phyloP scores from a whole-genome alignment of 2,329 filamentous ascomycete species.

The Volutella citrinella region DNA sequence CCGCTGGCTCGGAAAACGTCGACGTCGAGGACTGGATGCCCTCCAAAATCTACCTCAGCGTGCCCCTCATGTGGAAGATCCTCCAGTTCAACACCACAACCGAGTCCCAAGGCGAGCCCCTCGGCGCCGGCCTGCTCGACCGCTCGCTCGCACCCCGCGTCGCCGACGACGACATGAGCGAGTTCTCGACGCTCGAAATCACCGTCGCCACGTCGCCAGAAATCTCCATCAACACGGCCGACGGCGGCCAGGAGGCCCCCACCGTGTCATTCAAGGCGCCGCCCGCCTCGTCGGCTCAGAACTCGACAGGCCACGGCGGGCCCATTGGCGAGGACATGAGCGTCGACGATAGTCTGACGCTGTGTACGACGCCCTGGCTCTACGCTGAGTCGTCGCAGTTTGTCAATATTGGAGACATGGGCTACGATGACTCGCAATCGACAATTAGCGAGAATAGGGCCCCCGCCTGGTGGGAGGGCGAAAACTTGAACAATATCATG shows the following conservation, averaged over 20 bases:
- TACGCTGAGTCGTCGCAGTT: constrained; percentile 41
- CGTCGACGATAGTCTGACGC: constrained; percentile 35
- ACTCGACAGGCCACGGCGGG: constrained; percentile 20
- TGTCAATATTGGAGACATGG: constrained; percentile 35
- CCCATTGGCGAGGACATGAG: constrained; percentile 27
- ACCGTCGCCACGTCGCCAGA: constrained; percentile 50
- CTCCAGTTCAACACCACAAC: constrained; percentile 44
- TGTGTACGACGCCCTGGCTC: constrained; percentile 42
- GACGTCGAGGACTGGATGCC: constrained; percentile 51
- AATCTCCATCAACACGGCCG: constrained; percentile 48
- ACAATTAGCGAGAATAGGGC: constrained; percentile 21
- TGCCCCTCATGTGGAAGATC: constrained; percentile 52
- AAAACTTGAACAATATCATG: constrained; percentile 36
- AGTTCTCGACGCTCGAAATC: constrained; percentile 43
- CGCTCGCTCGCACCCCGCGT: constrained; percentile 35
- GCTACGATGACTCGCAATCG: constrained; percentile 28
- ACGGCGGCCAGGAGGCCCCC: constrained; percentile 48
- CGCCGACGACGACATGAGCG: constrained; percentile 29
- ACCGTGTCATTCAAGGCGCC: constrained; percentile 35
- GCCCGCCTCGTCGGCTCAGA: constrained; percentile 16
- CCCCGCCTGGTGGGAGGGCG: constrained; percentile 39
- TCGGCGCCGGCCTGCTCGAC: constrained; percentile 39
- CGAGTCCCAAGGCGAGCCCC: constrained; percentile 32
- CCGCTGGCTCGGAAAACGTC: constrained; percentile 44
- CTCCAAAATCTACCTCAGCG: constrained; percentile 49